phyloP scores from a whole-genome alignment of 1,139 yeast species.

The Tardiomyces blankii region DNA sequence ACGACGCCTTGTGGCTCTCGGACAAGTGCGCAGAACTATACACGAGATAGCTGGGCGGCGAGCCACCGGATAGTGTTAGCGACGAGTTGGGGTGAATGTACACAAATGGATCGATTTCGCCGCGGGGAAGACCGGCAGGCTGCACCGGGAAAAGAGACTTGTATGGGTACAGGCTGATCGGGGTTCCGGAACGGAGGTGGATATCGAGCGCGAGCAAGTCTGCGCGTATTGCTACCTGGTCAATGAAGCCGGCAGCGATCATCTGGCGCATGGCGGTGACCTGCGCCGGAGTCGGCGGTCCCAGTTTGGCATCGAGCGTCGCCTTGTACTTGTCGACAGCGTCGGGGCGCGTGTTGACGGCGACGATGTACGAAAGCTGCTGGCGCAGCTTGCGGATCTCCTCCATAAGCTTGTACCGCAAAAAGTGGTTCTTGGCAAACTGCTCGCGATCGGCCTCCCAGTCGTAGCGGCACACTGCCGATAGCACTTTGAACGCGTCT shows the following conservation, averaged over 20 bases:
- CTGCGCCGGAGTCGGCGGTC: constrained; percentile 61
- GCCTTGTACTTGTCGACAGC: constrained; percentile 37
- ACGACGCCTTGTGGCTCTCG: constrained; percentile 20
- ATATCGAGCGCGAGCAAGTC: constrained; percentile 58
- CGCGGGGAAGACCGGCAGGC: constrained; percentile 9
- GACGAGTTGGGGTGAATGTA: constrained; percentile 76
- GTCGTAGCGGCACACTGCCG: constrained; percentile 85
- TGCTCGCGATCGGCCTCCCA: constrained; percentile 33
- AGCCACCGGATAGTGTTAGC: constrained; percentile 30
- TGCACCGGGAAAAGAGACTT: constrained; percentile 47
- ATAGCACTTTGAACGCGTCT: constrained; percentile 65
- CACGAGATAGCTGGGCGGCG: constrained; percentile 69
- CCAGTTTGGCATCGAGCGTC: constrained; percentile 43
- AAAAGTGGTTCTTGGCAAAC: constrained; percentile 50
- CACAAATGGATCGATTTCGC: constrained; percentile 31
- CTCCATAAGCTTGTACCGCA: constrained; percentile 53
- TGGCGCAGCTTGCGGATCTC: constrained; percentile 74
- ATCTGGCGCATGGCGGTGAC: constrained; percentile 78
- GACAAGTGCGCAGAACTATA: constrained; percentile 49
- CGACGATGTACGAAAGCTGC: constrained; percentile 70
- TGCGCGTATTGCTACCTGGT: constrained; percentile 79
- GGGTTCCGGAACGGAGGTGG: constrained; percentile 30
- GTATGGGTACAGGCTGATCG: constrained; percentile 61
- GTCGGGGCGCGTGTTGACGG: constrained; percentile 42
- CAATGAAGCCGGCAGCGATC: constrained; percentile 85